Evolutionary conservation across 192 early-diverging fungal genomes (phyloP), one percentile per base, ranked within the genome.

Genomic region (Obelidium mucronatum): DNA sequence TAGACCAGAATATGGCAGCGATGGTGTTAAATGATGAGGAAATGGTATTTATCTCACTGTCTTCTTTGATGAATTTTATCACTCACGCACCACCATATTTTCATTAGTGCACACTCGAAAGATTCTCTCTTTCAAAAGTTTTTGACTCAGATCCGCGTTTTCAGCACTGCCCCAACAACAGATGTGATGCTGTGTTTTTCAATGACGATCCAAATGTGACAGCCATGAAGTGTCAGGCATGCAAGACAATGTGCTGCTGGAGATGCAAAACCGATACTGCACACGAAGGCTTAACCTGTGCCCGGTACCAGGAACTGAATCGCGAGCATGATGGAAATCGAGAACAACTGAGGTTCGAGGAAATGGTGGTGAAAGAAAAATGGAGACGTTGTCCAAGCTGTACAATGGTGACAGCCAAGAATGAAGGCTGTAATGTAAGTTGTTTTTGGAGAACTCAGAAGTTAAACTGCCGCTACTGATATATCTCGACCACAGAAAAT

Each of bases 321-420:
- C 8, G 24, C 5, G 1, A 19, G 64, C 5, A 76, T 37, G 42
- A 52, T 3, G 65, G 65, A 11, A 42, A 58, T 36, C 69, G 69
- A 19, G 74, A 63, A 26, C 44, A 76, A 2, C 26, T 67, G 34
- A 6, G 40, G 19, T 76, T 76, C 40, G 74, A 76, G 52, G 74
- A 76, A 39, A 56, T 67, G 63, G 51, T 67, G 1, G 31, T 37
- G 1, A 66, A 51, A 51, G 64, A 76, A 31, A 51, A 54, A 22
- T 76, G 74, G 74, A 67, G 30, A 34, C 39, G 74, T n/a, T 76
- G 74, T 35, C 74, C 74, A 11, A 55, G 28, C 3, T 76, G 74
- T 40, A 37, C n/a, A 13, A 40, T 76, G 6, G 64, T 56, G 37
- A 76, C 74, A 24, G 39, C 62, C 5, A 76, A 76, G 53, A 67